Conservation (phyloP, 2,329 filamentous ascomycete genomes). For the Aspergillus phoenicis region DNA sequence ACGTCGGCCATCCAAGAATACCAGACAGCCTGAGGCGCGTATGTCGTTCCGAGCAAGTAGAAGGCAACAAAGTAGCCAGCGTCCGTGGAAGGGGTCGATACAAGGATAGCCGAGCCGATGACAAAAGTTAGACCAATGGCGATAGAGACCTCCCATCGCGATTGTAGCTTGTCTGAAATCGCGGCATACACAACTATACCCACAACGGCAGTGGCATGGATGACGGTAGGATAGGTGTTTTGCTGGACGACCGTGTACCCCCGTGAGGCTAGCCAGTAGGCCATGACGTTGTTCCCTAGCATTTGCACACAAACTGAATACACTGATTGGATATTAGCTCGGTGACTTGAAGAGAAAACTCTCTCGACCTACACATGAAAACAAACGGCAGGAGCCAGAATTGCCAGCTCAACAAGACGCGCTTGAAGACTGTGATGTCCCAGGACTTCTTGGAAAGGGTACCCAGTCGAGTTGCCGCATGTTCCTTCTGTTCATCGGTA, state of each 20-base stretch:
- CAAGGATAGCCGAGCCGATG: constrained; percentile 30
- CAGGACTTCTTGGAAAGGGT: constrained; percentile 30
- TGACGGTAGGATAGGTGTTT: constrained; percentile 50
- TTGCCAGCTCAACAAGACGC: constrained; percentile 48
- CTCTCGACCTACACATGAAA: constrained; percentile 44
- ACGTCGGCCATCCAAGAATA: constrained; percentile 52
- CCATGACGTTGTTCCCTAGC: constrained; percentile 50
- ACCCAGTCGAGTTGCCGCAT: constrained; percentile 43
- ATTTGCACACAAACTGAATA: constrained; percentile 50
- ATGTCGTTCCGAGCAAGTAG: constrained; percentile 50
- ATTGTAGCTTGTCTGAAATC: constrained; percentile 47
- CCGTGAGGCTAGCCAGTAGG: constrained; percentile 49
- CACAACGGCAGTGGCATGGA: constrained; percentile 47
- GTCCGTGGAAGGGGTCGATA: constrained; percentile 5
- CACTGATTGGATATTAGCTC: constrained; percentile 21
- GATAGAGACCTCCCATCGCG: constrained; percentile 49
- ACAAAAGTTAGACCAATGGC: constrained; percentile 49
- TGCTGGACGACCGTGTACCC: constrained; percentile 49
- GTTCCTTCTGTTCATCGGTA: constrained; percentile 34
- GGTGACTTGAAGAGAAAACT: too few species aligned
- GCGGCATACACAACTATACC: constrained; percentile 47
- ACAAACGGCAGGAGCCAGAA: constrained; percentile 50
- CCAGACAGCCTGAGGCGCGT: constrained; percentile 51
- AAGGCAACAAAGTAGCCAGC: constrained; percentile 49
- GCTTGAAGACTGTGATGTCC: constrained; percentile 35